These are phyloP conservation scores for Hemileccinum rubropunctum DNA, from an alignment of 768 basidiomycete genomes.

Conservation along the genomic window DNA sequence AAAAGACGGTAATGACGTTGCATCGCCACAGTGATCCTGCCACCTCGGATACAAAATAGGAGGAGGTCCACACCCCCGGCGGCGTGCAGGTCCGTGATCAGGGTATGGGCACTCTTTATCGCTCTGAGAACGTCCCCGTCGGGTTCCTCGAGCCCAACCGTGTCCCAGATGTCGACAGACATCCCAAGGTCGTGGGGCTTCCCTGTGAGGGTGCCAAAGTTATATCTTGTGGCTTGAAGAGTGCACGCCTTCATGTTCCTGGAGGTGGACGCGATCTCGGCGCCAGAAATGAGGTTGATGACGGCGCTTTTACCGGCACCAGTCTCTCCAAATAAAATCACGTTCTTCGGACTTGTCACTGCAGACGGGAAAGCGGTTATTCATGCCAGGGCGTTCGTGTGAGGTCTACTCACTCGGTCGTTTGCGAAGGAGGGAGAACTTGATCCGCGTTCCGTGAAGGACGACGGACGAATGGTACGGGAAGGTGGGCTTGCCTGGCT, in stretches of 20 bases:
- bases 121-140: background rate
- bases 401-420: background rate
- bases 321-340: slow-evolving; percentile 9
- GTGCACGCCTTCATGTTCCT: background rate
- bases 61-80: background rate
- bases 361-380: background rate
- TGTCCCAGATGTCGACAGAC: slow-evolving; percentile 2
- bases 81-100: background rate
- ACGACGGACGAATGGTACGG: too few species aligned
- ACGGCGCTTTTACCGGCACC: slow-evolving; percentile 4
- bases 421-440: too few species aligned
- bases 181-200: background rate
- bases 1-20: background rate
- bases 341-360: background rate
- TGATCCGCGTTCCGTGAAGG: too few species aligned
- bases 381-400: background rate
- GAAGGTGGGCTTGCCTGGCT: too few species aligned
- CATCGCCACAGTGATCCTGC: background rate
- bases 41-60: background rate
- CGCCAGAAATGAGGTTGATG: background rate
- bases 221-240: background rate
- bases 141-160: slow-evolving; percentile 1
- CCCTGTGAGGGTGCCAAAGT: background rate
- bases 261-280: background rate
- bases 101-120: background rate